Evolutionary conservation across 2,329 filamentous ascomycete genomes (phyloP).

Genomic region (Orbilia brochopaga): DNA sequence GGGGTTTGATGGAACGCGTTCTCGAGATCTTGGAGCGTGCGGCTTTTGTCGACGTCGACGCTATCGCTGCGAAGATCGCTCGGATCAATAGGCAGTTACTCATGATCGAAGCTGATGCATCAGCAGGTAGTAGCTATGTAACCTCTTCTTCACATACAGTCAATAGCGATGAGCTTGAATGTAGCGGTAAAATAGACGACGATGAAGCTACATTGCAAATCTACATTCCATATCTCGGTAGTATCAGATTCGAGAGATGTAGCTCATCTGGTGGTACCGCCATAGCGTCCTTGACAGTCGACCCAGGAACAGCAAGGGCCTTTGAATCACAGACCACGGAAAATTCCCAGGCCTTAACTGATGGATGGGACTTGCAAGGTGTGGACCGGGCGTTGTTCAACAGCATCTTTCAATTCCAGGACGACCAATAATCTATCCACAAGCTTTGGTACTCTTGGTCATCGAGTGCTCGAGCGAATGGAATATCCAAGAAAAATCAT

Average conservation of each 20-base stretch:
- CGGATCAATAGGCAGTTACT: constrained; percentile 58
- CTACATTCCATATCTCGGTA: constrained; percentile 60
- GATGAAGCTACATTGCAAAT: constrained; percentile 56
- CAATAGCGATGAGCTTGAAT: constrained; percentile 53
- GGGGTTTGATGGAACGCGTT: constrained; percentile 59
- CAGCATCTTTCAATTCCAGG: constrained; percentile 37
- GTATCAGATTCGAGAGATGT: constrained; percentile 57
- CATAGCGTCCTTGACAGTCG: background rate
- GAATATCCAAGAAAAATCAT: too few relatives aligned
- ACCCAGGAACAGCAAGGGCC: background rate
- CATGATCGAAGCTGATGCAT: constrained; percentile 58
- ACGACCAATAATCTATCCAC: too few relatives aligned
- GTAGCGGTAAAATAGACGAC: constrained; percentile 51
- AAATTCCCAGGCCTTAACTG: constrained; percentile 22
- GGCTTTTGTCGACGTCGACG: constrained; percentile 53
- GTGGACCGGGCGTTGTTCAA: constrained; percentile 57
- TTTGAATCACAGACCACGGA: background rate
- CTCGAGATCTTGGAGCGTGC: constrained; percentile 57
- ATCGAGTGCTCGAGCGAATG: too few relatives aligned
- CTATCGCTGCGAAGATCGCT: constrained; percentile 56
- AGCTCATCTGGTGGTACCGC: constrained; percentile 16
- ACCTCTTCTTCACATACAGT: constrained; percentile 50
- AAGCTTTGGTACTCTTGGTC: too few relatives aligned
- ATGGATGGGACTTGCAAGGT: constrained; percentile 58
- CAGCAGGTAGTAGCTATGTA: constrained; percentile 55